These are phyloP conservation scores for Talaromyces atroroseus DNA, from an alignment of 2,329 filamentous ascomycete genomes.

Conservation along the genomic window DNA sequence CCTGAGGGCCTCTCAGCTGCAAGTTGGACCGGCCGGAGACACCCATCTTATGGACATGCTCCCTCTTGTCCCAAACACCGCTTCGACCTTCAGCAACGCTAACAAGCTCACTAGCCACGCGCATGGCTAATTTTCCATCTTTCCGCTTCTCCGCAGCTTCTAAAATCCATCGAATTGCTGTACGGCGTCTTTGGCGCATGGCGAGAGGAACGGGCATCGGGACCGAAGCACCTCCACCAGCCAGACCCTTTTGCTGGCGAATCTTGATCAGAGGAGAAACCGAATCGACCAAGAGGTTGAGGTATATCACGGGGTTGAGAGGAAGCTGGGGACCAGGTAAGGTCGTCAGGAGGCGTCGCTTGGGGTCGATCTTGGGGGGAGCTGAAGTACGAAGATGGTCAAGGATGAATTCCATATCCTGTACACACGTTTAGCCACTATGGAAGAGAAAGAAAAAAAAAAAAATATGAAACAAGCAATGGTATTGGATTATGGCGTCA, in stretches of 20 bases:
- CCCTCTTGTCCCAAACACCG: slow-evolving; percentile 75
- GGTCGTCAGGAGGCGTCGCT: slow-evolving; percentile 56
- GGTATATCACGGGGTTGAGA: slow-evolving; percentile 81
- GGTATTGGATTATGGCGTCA: not conserved
- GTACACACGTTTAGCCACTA: slow-evolving; percentile 7
- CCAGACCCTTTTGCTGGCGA: slow-evolving; percentile 66
- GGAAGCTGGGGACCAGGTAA: slow-evolving; percentile 76
- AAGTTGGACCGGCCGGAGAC: slow-evolving; percentile 73
- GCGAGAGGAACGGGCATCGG: slow-evolving; percentile 75
- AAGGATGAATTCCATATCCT: slow-evolving; percentile 83
- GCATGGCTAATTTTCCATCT: slow-evolving; percentile 66
- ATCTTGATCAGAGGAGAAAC: slow-evolving; percentile 84
- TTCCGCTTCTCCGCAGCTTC: slow-evolving; percentile 74
- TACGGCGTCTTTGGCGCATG: slow-evolving; percentile 67
- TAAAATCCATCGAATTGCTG: slow-evolving; percentile 84
- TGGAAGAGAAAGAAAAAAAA: no score
- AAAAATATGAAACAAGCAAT: not conserved
- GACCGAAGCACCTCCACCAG: slow-evolving; percentile 78
- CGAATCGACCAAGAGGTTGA: slow-evolving; percentile 85
- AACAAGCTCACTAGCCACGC: slow-evolving; percentile 80
- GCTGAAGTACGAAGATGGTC: slow-evolving; percentile 77
- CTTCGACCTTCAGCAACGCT: slow-evolving; percentile 83
- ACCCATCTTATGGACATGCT: slow-evolving; percentile 71
- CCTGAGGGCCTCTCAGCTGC: slow-evolving; percentile 22
- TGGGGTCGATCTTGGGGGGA: slow-evolving; percentile 67